Conservation (phyloP, 2,329 filamentous ascomycete species). For the Botrytis byssoidea region DNA sequence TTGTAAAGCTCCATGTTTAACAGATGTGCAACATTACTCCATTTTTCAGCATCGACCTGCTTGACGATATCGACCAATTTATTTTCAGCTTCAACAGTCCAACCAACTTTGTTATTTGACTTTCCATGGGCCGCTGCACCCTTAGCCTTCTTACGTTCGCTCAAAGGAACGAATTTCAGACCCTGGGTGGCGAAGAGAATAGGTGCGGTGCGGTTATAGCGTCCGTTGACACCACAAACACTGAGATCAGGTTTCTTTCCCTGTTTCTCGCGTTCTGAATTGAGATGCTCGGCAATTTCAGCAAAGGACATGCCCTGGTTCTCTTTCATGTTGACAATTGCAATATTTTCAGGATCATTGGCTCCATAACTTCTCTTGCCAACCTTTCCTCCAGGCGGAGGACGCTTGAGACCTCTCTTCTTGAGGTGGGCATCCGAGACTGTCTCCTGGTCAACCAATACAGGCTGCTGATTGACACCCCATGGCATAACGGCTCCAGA, state of each 20-base stretch:
- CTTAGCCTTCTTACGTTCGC: conserved; percentile 24
- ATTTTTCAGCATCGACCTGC: conserved; percentile 29
- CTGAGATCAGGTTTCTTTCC: conserved; percentile 31
- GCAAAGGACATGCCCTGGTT: conserved; percentile 25
- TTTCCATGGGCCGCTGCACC: conserved; percentile 7
- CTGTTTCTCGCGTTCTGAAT: conserved; percentile 25
- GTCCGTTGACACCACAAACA: conserved; percentile 29
- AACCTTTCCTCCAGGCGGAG: conserved; percentile 22
- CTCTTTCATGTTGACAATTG: conserved; percentile 37
- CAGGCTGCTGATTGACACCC: conserved; percentile 28
- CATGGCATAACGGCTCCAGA: conserved; percentile 30
- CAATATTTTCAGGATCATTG: conserved; percentile 38
- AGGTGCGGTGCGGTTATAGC: conserved; percentile 39
- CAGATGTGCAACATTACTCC: conserved; percentile 27
- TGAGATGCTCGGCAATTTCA: conserved; percentile 32
- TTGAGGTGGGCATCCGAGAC: conserved; percentile 31
- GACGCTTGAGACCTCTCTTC: conserved; percentile 33
- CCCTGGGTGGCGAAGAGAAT: conserved; percentile 34
- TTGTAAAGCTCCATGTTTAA: conserved; percentile 15
- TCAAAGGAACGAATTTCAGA: conserved; percentile 31
- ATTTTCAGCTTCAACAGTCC: conserved; percentile 29
- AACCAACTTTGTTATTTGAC: conserved; percentile 14
- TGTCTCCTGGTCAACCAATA: conserved; percentile 22
- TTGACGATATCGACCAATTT: conserved; percentile 27
- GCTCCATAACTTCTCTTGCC: conserved; percentile 35